Base-by-base conservation (phyloP, 1,284 basidiomycete genomes). In the Cerioporus squamosus region DNA sequence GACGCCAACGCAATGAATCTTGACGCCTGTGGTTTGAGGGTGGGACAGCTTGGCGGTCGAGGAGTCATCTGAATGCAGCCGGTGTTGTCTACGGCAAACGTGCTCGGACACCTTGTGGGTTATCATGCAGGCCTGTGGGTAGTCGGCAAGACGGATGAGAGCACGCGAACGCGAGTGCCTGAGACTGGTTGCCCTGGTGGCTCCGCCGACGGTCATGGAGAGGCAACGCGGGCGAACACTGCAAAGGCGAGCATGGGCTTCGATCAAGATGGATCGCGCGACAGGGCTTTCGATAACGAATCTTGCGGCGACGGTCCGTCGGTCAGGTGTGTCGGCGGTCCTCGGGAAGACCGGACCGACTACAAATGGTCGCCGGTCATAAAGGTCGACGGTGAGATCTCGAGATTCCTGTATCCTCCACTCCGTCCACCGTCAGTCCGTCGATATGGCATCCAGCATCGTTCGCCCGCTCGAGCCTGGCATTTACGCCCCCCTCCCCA, bases 401-500 rank as follows among this genome's bases (percentile, higher is more conserved):
- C 33, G 40, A 58, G 55, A 60, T 50, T 53, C 38, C 54, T 49
- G 50, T 46, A 63, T 66, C 61, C 60, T 59, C 56, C 45, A 58
- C 43, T 36, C 49, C 43, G 44, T 54, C 42, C 61, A 68, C 26
- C 84, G 88, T 54, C 79, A 82, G 93, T 65, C 47, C 44, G 31
- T 20, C 48, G 55, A 51, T 44, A 66, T 68, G 63, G 54, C 64
- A 5, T 29, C 26, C 44, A 44, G 48, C n/a, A 51, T 61, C 47
- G 62, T 70, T 33, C 85, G 90, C 54, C 80, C 83, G n/a, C 78
- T 95, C 64, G 83, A 79, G 61, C 74, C 93, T 17, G 94, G 94
- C 45, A 85, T 95, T 55, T 95, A 85, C 75, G 90, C 91, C 12
- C 94, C 94, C 23, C 86, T 94, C 68, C 93, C 91, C 10, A 87